Percentiles rank a stretch among this genome's conserved stretches.
phyloP scores from a whole-genome alignment of 805 yeast genomes.

The Pichia californica region DNA sequence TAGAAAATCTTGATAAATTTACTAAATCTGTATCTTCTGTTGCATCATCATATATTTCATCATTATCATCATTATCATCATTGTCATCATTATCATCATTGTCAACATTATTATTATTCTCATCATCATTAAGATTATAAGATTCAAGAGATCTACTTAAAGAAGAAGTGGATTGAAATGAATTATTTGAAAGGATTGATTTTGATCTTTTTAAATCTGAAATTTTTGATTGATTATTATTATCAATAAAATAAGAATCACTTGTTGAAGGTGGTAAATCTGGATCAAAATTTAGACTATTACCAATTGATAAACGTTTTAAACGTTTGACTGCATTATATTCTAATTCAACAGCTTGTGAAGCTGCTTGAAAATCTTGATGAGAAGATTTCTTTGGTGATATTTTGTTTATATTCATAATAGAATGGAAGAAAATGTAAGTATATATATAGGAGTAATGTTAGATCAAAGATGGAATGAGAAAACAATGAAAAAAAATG shows the following conservation, averaged over 20 bases:
- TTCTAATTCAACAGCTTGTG: slow-evolving; percentile 70
- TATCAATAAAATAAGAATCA: slow-evolving; percentile 1
- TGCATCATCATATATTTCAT: background rate
- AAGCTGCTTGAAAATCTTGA: slow-evolving; percentile 49
- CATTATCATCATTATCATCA: background rate
- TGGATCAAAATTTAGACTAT: slow-evolving; percentile 56
- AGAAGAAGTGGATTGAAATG: background rate
- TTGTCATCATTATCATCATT: background rate
- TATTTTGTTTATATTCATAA: background rate
- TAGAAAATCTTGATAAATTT: background rate
- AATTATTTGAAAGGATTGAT: slow-evolving; percentile 9
- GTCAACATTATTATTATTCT: background rate
- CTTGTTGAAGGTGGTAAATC: slow-evolving; percentile 45
- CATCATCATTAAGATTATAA: background rate
- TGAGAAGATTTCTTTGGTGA: slow-evolving; percentile 25
- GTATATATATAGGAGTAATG: no score
- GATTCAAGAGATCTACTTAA: background rate
- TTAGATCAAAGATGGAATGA: no score
- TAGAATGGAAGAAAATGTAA: no score
- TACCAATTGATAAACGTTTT: slow-evolving; percentile 68
- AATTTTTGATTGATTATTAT: background rate
- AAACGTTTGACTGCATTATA: slow-evolving; percentile 66
- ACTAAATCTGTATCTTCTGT: background rate
- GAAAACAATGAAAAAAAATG: no score
- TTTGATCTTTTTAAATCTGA: slow-evolving; percentile 6